Percentiles rank a stretch among this genome's conserved stretches.
phyloP scores from a whole-genome alignment of 495 filamentous ascomycete genomes.

The Filosporella fistucella region DNA sequence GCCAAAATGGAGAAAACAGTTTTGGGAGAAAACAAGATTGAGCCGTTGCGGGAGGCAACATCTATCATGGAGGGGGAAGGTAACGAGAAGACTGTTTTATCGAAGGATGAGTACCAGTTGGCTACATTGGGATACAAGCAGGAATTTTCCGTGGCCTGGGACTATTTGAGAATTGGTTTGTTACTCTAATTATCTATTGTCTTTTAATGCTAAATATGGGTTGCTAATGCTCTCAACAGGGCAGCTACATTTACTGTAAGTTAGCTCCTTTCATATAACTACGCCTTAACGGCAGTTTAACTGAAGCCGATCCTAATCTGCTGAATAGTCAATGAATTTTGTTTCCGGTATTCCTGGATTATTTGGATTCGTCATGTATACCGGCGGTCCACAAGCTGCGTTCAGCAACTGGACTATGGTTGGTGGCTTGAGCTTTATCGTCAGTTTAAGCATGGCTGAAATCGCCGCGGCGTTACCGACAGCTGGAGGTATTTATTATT shows the following conservation, averaged over 20 bases:
- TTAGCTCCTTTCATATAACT: no score
- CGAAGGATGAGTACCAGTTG: slow-evolving; percentile 22
- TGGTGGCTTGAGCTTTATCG: slow-evolving; percentile 23
- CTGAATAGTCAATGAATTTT: slow-evolving; percentile 24
- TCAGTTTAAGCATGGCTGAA: slow-evolving; percentile 24
- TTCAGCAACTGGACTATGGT: slow-evolving; percentile 27
- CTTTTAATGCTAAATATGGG: background rate
- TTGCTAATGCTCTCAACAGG: background rate
- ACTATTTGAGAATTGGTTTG: slow-evolving; percentile 28
- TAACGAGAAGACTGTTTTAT: slow-evolving; percentile 11
- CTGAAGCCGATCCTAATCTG: slow-evolving; percentile 3
- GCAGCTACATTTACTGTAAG: slow-evolving; percentile 22
- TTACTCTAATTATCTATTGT: background rate
- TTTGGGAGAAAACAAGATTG: slow-evolving; percentile 13
- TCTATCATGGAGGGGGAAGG: background rate
- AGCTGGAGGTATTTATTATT: slow-evolving; percentile 32
- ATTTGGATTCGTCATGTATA: slow-evolving; percentile 26
- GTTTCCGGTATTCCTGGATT: slow-evolving; percentile 25
- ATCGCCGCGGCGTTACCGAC: slow-evolving; percentile 27
- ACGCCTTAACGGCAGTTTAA: background rate
- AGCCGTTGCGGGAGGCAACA: background rate
- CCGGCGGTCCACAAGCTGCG: slow-evolving; percentile 24
- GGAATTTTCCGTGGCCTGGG: slow-evolving; percentile 27
- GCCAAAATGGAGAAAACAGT: slow-evolving; percentile 4
- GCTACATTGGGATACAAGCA: slow-evolving; percentile 22